A percentile compares a stretch with the other conserved stretches of the same genome.
phyloP scores from a whole-genome alignment of 495 filamentous ascomycete genomes.

The Penicillium canariense region DNA sequence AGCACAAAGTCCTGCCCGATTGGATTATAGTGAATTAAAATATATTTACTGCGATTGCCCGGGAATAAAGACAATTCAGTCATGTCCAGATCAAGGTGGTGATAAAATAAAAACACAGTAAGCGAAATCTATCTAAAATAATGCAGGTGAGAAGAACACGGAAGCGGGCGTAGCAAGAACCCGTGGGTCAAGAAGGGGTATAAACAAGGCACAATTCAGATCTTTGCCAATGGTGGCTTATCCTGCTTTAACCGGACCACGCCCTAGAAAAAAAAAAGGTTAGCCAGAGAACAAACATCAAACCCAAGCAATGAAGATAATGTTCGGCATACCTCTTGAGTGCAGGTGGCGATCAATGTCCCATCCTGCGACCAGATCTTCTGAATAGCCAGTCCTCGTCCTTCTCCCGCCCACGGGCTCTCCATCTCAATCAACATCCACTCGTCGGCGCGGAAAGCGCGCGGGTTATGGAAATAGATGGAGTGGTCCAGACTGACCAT shows the following conservation, averaged over 20 bases:
- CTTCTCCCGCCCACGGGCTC: constrained; percentile 91
- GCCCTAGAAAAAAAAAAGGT: constrained; percentile 25
- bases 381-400: constrained; percentile 81
- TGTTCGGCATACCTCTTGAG: constrained; percentile 41
- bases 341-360: constrained; percentile 66
- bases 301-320: constrained; percentile 2
- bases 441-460: constrained; percentile 78
- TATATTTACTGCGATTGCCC: neutral
- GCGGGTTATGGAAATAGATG: constrained; percentile 91
- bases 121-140: constrained; percentile 17
- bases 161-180: neutral
- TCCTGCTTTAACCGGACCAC: constrained; percentile 49
- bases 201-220: constrained; percentile 21
- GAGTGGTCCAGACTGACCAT: constrained; percentile 93
- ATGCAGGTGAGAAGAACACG: constrained; percentile 8
- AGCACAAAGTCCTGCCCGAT: neutral
- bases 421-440: constrained; percentile 94
- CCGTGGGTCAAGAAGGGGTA: constrained; percentile 6
- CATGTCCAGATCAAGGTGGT: neutral
- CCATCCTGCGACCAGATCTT: constrained; percentile 85
- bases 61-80: neutral
- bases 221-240: constrained; percentile 40
- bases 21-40: constrained; percentile 1
- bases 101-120: neutral
- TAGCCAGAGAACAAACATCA: neutral